Evolutionary conservation across 2,329 filamentous ascomycete genomes (phyloP), one percentile per base, ranked within the genome.

Genomic region (Cercospora zeina): DNA sequence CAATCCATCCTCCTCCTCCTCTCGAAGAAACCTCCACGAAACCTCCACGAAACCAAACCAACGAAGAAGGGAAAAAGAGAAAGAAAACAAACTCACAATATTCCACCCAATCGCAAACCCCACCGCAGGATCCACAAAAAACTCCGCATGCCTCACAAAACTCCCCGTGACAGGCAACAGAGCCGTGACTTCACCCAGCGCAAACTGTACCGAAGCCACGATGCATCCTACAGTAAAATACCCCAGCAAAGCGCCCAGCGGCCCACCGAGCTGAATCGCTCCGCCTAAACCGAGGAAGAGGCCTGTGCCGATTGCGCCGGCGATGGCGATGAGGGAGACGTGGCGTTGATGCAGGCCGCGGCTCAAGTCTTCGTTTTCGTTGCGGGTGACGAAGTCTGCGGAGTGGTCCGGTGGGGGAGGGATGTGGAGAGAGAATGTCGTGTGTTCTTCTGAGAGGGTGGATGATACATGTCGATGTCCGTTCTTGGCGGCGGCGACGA

Each of bases 221-320:
- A 83, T 74, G 1, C 79, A 57, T 1, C 82, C 81, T 16, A 83
- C 76, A 6, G 82, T 79, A 3, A 79, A 71, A 63, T 83, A 85
- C 8, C 80, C 82, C 4, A 85, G 71, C 0, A 85, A 73, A 27
- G 83, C 77, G 21, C 81, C 81, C 0, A 83, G 75, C 2, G 82
- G 83, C 2, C 81, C 83, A 30, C 78, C 82, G 24, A 77, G 79
- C 24, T 78, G 77, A 33, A 86, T 80, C 1, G 81, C 80, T 62
- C 78, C 76, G 39, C 83, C 83, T 1, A 82, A 80, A 51, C 81
- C 80, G 9, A 85, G 76, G 71, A 86, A 85, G 0, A 91, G 80
- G 72, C 88, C 88, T 54, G 87, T 90, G 56, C 85, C 88, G 62
- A 90, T 86, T 62, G 88, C 87, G 72, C 89, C 88, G 69, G 88